Conservation (phyloP, 2,329 filamentous ascomycete genomes). For the Colletotrichum chlorophyti region DNA sequence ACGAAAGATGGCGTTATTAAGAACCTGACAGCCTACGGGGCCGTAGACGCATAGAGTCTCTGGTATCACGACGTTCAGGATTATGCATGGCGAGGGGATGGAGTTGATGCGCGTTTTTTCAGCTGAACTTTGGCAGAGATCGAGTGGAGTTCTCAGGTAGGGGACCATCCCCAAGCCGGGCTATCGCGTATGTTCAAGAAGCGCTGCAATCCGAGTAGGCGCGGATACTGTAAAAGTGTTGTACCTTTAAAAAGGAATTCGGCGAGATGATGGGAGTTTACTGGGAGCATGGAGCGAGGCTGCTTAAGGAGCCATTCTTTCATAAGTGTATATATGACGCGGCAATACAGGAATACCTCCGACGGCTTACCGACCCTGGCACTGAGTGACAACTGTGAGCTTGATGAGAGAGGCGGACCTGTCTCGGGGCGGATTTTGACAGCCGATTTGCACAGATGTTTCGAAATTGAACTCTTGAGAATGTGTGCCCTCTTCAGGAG, state of each 20-base stretch:
- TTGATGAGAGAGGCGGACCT: too few relatives aligned
- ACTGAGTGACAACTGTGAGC: too few relatives aligned
- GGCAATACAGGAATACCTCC: constrained; percentile 29
- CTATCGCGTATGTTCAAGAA: too few relatives aligned
- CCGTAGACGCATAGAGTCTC: constrained; percentile 44
- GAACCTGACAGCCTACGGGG: constrained; percentile 71
- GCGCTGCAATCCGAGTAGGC: background rate
- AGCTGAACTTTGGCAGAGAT: background rate
- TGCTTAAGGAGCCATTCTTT: constrained; percentile 24
- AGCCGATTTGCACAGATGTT: background rate
- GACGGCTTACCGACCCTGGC: background rate
- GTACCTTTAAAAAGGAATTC: constrained; percentile 24
- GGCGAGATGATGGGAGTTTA: constrained; percentile 15
- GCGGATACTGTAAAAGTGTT: constrained; percentile 25
- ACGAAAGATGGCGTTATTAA: constrained; percentile 71
- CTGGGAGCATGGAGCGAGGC: constrained; percentile 23
- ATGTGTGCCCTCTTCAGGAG: background rate
- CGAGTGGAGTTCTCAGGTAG: background rate
- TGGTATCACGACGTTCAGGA: background rate
- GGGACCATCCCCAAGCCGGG: background rate
- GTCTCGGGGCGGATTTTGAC: too few relatives aligned
- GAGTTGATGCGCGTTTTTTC: background rate
- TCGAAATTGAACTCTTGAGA: background rate
- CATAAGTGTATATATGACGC: constrained; percentile 28
- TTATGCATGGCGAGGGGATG: constrained; percentile 12